Base-by-base conservation (phyloP, 202 grass and related monocot species). In the Zoysia matrella region DNA sequence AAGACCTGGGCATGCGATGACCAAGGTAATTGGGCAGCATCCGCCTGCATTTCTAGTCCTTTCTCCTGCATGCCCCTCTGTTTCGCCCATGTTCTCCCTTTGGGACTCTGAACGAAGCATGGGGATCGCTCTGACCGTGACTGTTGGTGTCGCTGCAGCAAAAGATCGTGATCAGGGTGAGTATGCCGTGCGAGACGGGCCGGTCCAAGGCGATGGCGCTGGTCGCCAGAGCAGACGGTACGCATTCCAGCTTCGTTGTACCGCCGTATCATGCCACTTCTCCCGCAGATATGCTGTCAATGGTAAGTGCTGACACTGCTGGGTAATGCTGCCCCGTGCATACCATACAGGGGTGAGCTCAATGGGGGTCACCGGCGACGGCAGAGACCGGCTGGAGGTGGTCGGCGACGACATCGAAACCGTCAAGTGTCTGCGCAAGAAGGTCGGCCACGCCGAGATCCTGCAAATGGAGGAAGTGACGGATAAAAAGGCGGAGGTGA, bases 391-490 rank as follows among this genome's bases (percentile, higher is more conserved):
- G 77, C 87, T 85, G 43, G 82, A 81, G 82, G 82, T 89, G 30
- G 66, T 81, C 12, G 87, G 87, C 72, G 67, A 41, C 0, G 4
- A 5, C 51, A 58, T 89, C 39, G 87, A 89, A 71, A 1, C 58
- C 3, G 72, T 76, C 44, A 12, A 2, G 12, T 47, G 87, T 62
- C 87, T 89, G 12, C 82, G 87, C 66, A 85, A 47, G 77, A 89
- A 85, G 87, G 0, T 85, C n/a, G 11, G 14, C 14, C 1, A 45
- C 58, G 77, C 66, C 0, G 44, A 60, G 5, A 51, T 89, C 66
- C 0, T 89, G 15, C 22, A 77, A 66, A 72, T 89, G 72, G 87
- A 89, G 56, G 87, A 85, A 8, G 58, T 81, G 1, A 85, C 85
- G 82, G 82, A 80, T 2, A 83, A 83, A 22, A 22, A 22, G 22